Percentiles rank a stretch among this genome's conserved stretches.
phyloP scores from a whole-genome alignment of 2,329 filamentous ascomycete genomes.

The Plectosphaerella sp. region DNA sequence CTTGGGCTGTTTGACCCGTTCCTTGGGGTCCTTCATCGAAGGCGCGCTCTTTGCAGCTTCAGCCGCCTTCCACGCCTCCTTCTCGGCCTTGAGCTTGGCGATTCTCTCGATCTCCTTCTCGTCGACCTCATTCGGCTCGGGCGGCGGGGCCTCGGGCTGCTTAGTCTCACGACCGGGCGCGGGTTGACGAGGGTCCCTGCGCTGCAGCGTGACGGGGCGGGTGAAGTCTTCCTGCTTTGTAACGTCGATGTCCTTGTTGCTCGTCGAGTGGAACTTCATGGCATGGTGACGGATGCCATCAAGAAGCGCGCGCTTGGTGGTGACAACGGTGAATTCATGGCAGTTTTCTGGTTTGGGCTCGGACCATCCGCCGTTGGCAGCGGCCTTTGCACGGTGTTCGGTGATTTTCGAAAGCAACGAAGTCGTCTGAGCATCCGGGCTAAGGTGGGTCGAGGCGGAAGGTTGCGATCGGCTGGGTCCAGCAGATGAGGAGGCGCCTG shows the following conservation, averaged over 20 bases:
- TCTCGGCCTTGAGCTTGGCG: constrained; percentile 70
- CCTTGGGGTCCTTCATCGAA: constrained; percentile 54
- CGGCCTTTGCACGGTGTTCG: constrained; percentile 9
- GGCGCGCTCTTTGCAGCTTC: constrained; percentile 94
- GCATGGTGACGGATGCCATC: constrained; percentile 83
- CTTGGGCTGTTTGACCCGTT: constrained; percentile 64
- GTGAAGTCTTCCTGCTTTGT: constrained; percentile 73
- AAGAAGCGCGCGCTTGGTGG: constrained; percentile 75
- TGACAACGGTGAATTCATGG: constrained; percentile 57
- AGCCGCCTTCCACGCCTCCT: constrained; percentile 78
- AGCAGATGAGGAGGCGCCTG: neutral
- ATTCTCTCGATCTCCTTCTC: constrained; percentile 58
- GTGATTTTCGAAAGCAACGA: neutral
- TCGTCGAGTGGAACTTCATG: constrained; percentile 65
- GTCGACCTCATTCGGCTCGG: constrained; percentile 39
- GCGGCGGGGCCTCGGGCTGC: constrained; percentile 39
- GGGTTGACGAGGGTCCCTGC: constrained; percentile 75
- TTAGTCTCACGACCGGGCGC: constrained; percentile 61
- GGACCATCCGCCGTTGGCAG: constrained; percentile 51
- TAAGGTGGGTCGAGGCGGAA: neutral
- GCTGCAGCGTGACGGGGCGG: constrained; percentile 81
- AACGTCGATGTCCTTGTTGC: constrained; percentile 58
- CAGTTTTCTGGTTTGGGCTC: constrained; percentile 38
- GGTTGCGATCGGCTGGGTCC: neutral
- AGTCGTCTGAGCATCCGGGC: neutral